These are phyloP conservation scores for Hibiscus tridactylites DNA, from an alignment of 345 rosid genomes.

Conservation along the genomic window DNA sequence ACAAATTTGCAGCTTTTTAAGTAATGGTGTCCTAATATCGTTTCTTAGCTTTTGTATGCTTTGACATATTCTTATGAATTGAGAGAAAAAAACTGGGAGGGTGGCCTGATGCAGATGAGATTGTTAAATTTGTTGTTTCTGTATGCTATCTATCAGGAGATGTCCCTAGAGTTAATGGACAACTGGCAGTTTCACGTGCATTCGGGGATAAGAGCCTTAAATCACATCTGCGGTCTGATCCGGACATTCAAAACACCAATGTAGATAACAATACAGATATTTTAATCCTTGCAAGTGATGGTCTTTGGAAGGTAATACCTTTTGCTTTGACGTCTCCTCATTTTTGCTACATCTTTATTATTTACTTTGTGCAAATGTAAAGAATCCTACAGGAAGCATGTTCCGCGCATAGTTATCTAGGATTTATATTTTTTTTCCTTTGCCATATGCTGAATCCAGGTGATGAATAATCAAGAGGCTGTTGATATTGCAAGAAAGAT, in stretches of 20 bases:
- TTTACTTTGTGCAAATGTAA: not conserved
- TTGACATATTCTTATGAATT: not conserved
- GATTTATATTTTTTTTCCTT: not conserved
- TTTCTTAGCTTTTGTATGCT: not conserved
- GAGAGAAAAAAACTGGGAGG: not conserved
- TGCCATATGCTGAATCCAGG: constrained; percentile 29
- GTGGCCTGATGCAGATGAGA: not conserved
- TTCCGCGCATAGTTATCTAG: not conserved
- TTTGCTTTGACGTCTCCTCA: not conserved
- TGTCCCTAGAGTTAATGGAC: constrained; percentile 73
- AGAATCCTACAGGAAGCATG: not conserved
- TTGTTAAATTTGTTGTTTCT: not conserved
- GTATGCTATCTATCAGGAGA: constrained; percentile 40
- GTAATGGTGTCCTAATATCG: not conserved
- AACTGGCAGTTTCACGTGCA: constrained; percentile 71
- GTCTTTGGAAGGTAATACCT: constrained; percentile 58
- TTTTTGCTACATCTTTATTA: too few relatives aligned
- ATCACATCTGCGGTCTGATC: constrained; percentile 55
- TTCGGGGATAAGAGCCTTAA: constrained; percentile 77
- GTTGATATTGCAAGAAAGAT: constrained; percentile 57
- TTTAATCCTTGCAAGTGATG: constrained; percentile 64
- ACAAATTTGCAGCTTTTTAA: not conserved
- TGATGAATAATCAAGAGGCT: constrained; percentile 75
- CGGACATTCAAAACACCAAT: constrained; percentile 34
- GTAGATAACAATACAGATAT: constrained; percentile 32